Conservation (phyloP, 2,329 filamentous ascomycete genomes). For the Diaporthe ampelina region DNA sequence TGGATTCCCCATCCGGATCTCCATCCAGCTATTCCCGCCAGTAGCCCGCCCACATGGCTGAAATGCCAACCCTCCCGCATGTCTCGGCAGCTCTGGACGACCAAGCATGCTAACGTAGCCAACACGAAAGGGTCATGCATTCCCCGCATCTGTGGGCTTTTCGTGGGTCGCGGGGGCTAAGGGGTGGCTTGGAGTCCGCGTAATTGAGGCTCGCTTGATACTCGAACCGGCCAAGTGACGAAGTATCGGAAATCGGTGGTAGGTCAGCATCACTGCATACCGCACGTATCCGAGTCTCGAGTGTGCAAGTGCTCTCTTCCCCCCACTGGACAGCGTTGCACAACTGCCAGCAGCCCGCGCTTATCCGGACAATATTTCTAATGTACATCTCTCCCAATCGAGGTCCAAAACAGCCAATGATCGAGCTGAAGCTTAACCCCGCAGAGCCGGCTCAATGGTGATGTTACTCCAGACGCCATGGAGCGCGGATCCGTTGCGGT, state of each 20-base stretch:
- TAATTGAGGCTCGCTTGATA: slow-evolving; percentile 29
- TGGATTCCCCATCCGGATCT: background rate
- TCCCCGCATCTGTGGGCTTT: slow-evolving; percentile 15
- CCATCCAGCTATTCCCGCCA: background rate
- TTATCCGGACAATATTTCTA: background rate
- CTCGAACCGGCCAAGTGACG: slow-evolving; percentile 16
- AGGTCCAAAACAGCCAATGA: background rate
- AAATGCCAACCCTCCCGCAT: slow-evolving; percentile 13
- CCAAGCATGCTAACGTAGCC: slow-evolving; percentile 14
- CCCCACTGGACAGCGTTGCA: background rate
- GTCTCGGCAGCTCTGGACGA: slow-evolving; percentile 17
- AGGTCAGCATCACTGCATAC: background rate
- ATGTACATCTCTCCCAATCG: slow-evolving; percentile 10
- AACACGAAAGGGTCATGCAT: slow-evolving; percentile 25
- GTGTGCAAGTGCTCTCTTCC: background rate
- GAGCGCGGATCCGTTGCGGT: slow-evolving; percentile 6
- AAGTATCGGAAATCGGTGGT: slow-evolving; percentile 24
- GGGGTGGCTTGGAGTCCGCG: slow-evolving; percentile 30
- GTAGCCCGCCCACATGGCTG: slow-evolving; percentile 3
- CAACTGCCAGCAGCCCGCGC: background rate
- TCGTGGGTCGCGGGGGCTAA: slow-evolving; percentile 25
- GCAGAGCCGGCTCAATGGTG: slow-evolving; percentile 28
- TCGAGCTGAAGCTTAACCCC: slow-evolving; percentile 34
- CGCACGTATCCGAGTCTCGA: background rate
- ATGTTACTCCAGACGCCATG: slow-evolving; percentile 30